Evolutionary conservation across 345 rosid species (phyloP).

Genomic region (Raphanus raphanistrum): DNA sequence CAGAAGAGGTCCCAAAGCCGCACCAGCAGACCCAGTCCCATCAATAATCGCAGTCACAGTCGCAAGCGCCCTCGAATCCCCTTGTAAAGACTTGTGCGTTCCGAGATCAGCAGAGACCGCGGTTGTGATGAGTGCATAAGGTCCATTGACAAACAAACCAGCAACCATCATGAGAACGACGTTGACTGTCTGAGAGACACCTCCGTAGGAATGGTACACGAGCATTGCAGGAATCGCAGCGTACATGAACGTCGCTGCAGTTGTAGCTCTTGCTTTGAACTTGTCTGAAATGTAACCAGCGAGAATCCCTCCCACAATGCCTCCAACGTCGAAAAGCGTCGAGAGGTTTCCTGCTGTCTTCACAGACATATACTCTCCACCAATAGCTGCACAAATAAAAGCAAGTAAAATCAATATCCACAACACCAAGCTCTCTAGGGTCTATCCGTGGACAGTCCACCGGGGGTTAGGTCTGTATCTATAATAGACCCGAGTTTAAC

Average conservation of each 20-base stretch:
- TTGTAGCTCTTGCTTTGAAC: conserved; percentile 75
- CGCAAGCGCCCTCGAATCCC: conserved; percentile 89
- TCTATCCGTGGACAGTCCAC: no score
- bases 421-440: background rate
- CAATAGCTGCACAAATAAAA: conserved; percentile 62
- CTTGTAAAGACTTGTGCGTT: conserved; percentile 78
- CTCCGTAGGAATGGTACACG: conserved; percentile 68
- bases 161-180: conserved; percentile 79
- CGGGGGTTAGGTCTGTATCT: no score
- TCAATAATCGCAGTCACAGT: conserved; percentile 94
- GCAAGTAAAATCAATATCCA: conserved; percentile 6
- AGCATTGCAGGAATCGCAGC: conserved; percentile 86
- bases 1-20: conserved; percentile 87
- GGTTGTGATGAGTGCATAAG: conserved; percentile 95
- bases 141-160: conserved; percentile 88
- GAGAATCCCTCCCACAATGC: conserved; percentile 81
- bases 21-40: conserved; percentile 94
- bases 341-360: conserved; percentile 95
- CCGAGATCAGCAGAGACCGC: conserved; percentile 98
- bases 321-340: conserved; percentile 89
- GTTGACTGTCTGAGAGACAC: conserved; percentile 59
- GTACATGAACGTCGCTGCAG: conserved; percentile 85
- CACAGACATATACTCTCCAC: conserved; percentile 82
- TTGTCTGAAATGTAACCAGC: conserved; percentile 85
- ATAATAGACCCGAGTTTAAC: no score